Conservation (phyloP, 441 rosid species). For the Populus hybrid region DNA sequence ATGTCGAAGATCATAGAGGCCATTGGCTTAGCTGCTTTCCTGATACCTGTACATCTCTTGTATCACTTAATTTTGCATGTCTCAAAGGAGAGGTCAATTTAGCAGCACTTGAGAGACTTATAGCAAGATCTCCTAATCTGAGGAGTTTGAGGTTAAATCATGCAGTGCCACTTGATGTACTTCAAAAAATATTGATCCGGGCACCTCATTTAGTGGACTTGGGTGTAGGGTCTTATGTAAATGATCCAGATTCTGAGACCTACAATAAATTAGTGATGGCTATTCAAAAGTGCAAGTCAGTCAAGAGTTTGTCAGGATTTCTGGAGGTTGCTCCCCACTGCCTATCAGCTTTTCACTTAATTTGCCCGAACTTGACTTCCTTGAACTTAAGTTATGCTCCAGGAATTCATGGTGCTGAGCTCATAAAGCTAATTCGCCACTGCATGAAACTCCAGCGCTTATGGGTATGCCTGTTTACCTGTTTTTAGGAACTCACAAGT, state of each 20-base stretch:
- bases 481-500: not conserved
- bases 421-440: conserved; percentile 52
- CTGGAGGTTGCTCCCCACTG: conserved; percentile 63
- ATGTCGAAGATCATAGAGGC: conserved; percentile 79
- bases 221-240: conserved; percentile 72
- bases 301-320: conserved; percentile 85
- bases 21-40: conserved; percentile 94
- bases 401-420: conserved; percentile 58
- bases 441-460: conserved; percentile 73
- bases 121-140: conserved; percentile 81
- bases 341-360: conserved; percentile 55
- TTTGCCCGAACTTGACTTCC: conserved; percentile 55
- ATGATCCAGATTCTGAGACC: conserved; percentile 60
- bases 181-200: conserved; percentile 52
- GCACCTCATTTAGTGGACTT: conserved; percentile 76
- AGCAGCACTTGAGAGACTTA: conserved; percentile 75
- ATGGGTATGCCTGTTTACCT: conserved; percentile 51
- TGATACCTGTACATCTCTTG: conserved; percentile 66
- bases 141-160: conserved; percentile 73
- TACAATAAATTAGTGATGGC: conserved; percentile 41
- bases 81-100: conserved; percentile 82
- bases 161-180: conserved; percentile 64
- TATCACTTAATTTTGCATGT: conserved; percentile 83
- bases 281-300: conserved; percentile 44
- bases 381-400: conserved; percentile 89